Conservation (phyloP, 352 stramenopile species). For the Pythium rishiriense region DNA sequence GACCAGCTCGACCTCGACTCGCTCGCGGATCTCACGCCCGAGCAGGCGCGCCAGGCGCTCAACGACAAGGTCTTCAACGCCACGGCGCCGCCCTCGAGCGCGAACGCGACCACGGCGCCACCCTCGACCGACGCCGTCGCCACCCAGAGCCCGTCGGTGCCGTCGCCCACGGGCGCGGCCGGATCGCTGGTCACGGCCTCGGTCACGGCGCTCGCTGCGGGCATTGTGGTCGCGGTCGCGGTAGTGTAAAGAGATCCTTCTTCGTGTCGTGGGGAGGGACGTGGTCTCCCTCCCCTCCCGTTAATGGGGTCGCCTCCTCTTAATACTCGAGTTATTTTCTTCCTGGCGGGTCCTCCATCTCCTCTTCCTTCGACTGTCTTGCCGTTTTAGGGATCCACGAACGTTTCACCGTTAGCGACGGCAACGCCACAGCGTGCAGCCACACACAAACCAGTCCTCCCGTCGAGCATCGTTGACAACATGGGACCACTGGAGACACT, state of each 20-base stretch:
- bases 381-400: too few relatives aligned
- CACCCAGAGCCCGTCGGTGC: neutral
- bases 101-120: neutral
- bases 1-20: constrained; percentile 12
- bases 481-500: too few relatives aligned
- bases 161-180: neutral
- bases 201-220: neutral
- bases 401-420: too few relatives aligned
- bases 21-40: constrained; percentile 15
- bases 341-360: too few relatives aligned
- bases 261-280: neutral
- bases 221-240: neutral
- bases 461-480: too few relatives aligned
- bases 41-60: constrained; percentile 7
- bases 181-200: neutral
- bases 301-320: too few relatives aligned
- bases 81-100: neutral
- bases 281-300: neutral
- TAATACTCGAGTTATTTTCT: too few relatives aligned
- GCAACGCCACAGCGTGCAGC: too few relatives aligned
- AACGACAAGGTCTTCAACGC: constrained; percentile 16
- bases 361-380: too few relatives aligned
- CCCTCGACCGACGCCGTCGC: constrained; percentile 2
- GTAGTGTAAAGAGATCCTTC: neutral
- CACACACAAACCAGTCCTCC: too few relatives aligned